Conservation (phyloP, 2,329 filamentous ascomycete genomes). For the Fusarium sp. region DNA sequence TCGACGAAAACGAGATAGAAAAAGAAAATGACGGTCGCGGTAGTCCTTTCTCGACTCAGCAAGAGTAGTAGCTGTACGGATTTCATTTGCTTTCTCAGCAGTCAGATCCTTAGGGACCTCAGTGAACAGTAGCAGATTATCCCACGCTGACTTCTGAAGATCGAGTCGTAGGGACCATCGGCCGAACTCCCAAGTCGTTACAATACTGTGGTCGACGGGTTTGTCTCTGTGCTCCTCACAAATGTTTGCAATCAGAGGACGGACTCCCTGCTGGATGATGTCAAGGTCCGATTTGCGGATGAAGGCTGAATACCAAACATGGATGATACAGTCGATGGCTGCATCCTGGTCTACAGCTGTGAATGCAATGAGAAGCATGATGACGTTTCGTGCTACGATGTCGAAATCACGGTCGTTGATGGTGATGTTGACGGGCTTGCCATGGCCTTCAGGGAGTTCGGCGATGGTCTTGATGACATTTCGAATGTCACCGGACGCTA, state of each 20-base stretch:
- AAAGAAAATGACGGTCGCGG: not conserved
- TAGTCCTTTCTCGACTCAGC: not conserved
- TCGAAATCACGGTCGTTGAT: conserved; percentile 25
- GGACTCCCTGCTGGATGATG: not conserved
- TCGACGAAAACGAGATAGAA: not conserved
- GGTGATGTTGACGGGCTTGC: not conserved
- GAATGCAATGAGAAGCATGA: conserved; percentile 14
- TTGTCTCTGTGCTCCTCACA: not conserved
- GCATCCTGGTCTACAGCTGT: not conserved
- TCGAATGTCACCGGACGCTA: conserved; percentile 26
- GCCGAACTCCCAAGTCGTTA: not conserved
- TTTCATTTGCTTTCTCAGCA: not conserved
- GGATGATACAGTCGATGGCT: conserved; percentile 14
- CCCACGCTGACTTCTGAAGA: conserved; percentile 6
- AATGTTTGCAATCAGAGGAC: not conserved
- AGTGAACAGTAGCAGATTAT: not conserved
- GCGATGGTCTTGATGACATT: conserved; percentile 21
- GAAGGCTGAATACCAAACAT: conserved; percentile 25
- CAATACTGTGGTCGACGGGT: fast-evolving
- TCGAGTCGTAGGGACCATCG: not conserved
- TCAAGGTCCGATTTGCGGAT: conserved; percentile 12
- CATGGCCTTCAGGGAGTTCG: not conserved
- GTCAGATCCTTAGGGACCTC: conserved; percentile 3
- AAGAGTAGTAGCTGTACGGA: not conserved
- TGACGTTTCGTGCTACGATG: conserved; percentile 20